phyloP scores from a whole-genome alignment of 2,329 filamentous ascomycete genomes.

The Calonectria multiphialidica region DNA sequence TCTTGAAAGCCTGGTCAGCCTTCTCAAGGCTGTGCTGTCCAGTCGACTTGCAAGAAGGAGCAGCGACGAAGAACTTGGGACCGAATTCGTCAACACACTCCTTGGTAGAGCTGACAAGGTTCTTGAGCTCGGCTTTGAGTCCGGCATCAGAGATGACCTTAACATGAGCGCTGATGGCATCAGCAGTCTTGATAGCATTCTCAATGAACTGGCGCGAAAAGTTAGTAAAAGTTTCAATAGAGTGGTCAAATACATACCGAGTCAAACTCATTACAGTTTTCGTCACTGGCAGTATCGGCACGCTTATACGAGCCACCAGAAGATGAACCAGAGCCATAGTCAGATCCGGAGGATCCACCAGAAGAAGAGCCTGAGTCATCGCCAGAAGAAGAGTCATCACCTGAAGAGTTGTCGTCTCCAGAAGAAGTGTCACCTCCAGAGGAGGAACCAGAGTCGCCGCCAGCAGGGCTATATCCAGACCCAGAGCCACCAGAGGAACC shows the following conservation, averaged over 20 bases:
- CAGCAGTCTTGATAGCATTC: not conserved
- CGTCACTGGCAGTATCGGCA: not conserved
- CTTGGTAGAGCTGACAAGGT: not conserved
- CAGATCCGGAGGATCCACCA: not conserved
- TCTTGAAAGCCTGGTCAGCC: not conserved
- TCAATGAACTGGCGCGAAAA: not conserved
- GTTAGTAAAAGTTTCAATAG: not conserved
- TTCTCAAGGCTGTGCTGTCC: not conserved
- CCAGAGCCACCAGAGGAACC: not conserved
- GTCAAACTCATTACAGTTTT: not conserved
- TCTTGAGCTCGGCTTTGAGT: not conserved
- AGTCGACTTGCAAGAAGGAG: not conserved
- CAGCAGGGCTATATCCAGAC: not conserved
- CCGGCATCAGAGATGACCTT: not conserved
- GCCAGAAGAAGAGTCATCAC: not conserved
- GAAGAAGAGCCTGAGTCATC: not conserved
- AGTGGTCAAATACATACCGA: not conserved
- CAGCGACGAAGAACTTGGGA: not conserved
- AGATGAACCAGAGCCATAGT: not conserved
- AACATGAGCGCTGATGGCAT: not conserved
- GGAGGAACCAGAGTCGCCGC: not conserved
- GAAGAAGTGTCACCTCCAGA: not conserved
- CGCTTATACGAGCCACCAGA: not conserved
- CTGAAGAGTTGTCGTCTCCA: not conserved
- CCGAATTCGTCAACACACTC: not conserved